Conservation (phyloP, 345 rosid species). For the Aquilaria malaccensis region DNA sequence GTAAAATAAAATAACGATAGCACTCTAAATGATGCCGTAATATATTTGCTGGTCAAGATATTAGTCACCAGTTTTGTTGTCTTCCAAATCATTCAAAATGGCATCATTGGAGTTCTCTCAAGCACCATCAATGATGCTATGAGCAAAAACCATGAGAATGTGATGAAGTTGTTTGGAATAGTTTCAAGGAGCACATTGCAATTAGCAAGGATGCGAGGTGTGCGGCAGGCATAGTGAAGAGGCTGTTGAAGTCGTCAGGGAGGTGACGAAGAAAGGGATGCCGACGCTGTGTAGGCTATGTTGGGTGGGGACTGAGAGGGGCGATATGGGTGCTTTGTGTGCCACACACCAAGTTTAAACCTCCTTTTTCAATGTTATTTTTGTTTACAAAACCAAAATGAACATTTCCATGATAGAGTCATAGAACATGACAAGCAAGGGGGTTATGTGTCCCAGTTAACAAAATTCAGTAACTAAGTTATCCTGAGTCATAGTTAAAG, state of each 20-base stretch:
- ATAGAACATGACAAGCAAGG: too few relatives aligned
- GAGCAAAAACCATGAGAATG: slow-evolving; percentile 41
- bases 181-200: slow-evolving; percentile 39
- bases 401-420: too few relatives aligned
- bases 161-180: slow-evolving; percentile 49
- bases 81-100: slow-evolving; percentile 24
- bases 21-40: slow-evolving; percentile 37
- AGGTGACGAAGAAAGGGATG: slow-evolving; percentile 77
- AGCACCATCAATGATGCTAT: neutral
- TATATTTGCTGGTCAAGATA: slow-evolving; percentile 43
- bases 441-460: too few relatives aligned
- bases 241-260: slow-evolving; percentile 57
- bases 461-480: too few relatives aligned
- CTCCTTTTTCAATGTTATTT: too few relatives aligned
- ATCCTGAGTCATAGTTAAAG: too few relatives aligned
- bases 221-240: slow-evolving; percentile 51
- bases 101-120: neutral
- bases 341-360: too few relatives aligned
- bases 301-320: slow-evolving; percentile 32
- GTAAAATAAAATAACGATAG: slow-evolving; percentile 27
- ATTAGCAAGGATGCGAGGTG: slow-evolving; percentile 31
- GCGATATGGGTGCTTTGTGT: slow-evolving; percentile 25
- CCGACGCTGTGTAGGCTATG: slow-evolving; percentile 69
- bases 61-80: slow-evolving; percentile 42
- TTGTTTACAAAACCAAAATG: too few relatives aligned